Base-by-base conservation (phyloP, 805 yeast species). In the Blastobotrys robertii region DNA sequence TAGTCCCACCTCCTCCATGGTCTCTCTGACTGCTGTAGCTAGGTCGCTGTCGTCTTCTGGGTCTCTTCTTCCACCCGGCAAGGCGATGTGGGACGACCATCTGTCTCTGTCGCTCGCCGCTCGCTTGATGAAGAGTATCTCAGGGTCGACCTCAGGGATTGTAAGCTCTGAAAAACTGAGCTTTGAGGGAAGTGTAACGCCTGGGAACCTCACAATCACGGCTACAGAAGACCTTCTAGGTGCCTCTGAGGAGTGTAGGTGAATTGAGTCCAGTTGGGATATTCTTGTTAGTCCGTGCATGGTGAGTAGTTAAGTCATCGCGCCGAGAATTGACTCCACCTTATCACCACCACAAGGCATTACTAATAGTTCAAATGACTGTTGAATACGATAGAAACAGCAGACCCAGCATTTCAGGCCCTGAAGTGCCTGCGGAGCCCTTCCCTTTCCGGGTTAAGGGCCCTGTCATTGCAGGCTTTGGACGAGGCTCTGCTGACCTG, bases 401-500 rank as follows among this genome's bases (percentile, higher is more conserved):
- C 38, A 39, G 66, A 14, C 62, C 64, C 4, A 8, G 22, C 32
- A 51, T 60, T 28, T 63, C 51, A 2, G 66, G 66, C 1, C 56
- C 58, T 8, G 65, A 60, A 2, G 11, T 42, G 8, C 62, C 58
- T 1, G 53, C 48, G 34, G 32, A 48, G 12, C 72, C 72, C 22
- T 67, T 50, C 42, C 72, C 72, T 4, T 50, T 47, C 36, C 61
- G 36, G 8, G 53, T 63, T 4, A 44, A 50, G 11, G 54, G 66
- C n/a, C 44, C 49, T 9, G 77, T 84, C 4, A 69, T 79, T 31
- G 67, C 88, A 28, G 98, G 99, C 0, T 92, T 85, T 63, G 99
- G 98, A 4, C 73, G 99, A 43, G 99, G 99, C 0, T 85, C 97
- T 0, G 62, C 92, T 0, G 96, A 86, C 52, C 69, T 92, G 34